Base-by-base conservation (phyloP, 2,329 filamentous ascomycete genomes). In the Stagonosporopsis tanaceti region DNA sequence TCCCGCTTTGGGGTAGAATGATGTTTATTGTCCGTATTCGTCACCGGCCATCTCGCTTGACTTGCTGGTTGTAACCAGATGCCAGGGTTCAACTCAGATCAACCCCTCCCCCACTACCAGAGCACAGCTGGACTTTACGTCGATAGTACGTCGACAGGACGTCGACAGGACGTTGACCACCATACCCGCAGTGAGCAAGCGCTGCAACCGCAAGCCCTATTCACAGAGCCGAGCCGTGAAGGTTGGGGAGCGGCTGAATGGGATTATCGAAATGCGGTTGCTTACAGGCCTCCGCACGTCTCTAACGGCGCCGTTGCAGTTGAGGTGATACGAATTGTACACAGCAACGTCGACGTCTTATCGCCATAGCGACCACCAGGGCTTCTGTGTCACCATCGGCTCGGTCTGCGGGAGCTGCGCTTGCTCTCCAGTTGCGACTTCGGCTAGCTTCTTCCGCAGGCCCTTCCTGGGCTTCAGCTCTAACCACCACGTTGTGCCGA, bases 401-500 rank as follows among this genome's bases (percentile, higher is more conserved):
- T 50, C 64, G 57, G 59, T 45, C 39, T 61, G 60, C 54, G 65
- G 53, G 56, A 61, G 60, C 50, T 50, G 44, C 56, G 62, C 39
- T 51, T 65, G 50, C 53, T 63, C 63, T 37, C 37, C 58, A 35
- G 39, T 39, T 47, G 59, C 54, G 24, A 42, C 50, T 37, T 58
- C 60, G 52, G 50, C 35, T 42, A 52, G 39, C 50, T 55, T 53
- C 55, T 67, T 64, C 39, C 68, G 68, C 47, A 65, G 60, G 42
- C 73, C 70, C 52, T 72, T 70, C 44, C 72, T 61, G 32, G 79
- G 78, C 70, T 75, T 80, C 68, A 83, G 60, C 66, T 82, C 80
- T 51, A 80, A 73, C 69, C 81, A 76, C 78, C 78, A 82, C 15
- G 78, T 81, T 12, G 81, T 83, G 30, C 81, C 81, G 59, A 82